Percentiles rank a stretch among this genome's conserved stretches.
Conservation (phyloP, 164 flowering plant genomes). For the Kingdonia uniflora region DNA sequence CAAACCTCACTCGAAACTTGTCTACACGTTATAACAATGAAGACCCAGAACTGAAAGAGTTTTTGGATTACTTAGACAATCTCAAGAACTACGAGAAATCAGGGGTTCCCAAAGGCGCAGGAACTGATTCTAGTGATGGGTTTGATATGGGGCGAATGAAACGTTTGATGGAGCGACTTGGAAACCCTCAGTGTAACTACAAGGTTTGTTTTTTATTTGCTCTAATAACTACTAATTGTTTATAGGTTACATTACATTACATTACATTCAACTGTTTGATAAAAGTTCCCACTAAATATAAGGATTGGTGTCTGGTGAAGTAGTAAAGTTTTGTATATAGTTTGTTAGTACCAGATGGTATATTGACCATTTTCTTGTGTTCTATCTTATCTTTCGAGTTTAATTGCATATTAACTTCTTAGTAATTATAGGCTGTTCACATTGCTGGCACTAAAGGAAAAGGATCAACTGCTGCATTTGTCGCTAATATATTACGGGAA, state of each 20-base stretch:
- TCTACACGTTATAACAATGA: too few relatives aligned
- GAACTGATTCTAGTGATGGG: conserved; percentile 80
- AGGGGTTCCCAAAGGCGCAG: conserved; percentile 81
- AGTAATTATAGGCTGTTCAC: conserved; percentile 74
- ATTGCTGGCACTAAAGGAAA: conserved; percentile 99
- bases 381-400: too few relatives aligned
- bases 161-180: conserved; percentile 58
- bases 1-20: too few relatives aligned
- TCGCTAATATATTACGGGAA: conserved; percentile 66
- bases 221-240: too few relatives aligned
- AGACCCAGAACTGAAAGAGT: conserved; percentile 41
- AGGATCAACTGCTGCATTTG: conserved; percentile 94
- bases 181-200: conserved; percentile 70
- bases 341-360: too few relatives aligned
- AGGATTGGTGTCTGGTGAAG: too few relatives aligned
- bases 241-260: too few relatives aligned
- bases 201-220: conserved; percentile 42
- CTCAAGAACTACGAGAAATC: conserved; percentile 76
- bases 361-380: too few relatives aligned
- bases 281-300: too few relatives aligned
- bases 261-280: too few relatives aligned
- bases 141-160: conserved; percentile 84
- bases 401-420: too few relatives aligned
- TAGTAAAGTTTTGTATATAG: too few relatives aligned
- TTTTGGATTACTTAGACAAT: conserved; percentile 53